phyloP scores from a whole-genome alignment of 768 basidiomycete species.

The Pulveroboletus ravenelii region DNA sequence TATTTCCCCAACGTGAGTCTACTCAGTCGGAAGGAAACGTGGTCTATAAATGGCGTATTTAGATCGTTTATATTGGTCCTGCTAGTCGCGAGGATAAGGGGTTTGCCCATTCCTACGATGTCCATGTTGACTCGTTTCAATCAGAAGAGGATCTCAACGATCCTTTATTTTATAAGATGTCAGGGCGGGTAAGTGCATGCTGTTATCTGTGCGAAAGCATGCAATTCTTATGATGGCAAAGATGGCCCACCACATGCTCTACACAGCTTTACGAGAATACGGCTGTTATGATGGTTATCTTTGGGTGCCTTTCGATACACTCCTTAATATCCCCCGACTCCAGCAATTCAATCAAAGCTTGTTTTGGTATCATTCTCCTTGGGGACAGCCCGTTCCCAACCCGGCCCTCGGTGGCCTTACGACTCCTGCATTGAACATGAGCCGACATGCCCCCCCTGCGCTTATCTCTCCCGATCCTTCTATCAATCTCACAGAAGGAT shows the following conservation, averaged over 20 bases:
- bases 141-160: slow-evolving; percentile 40
- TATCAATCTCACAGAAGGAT: slow-evolving; percentile 34
- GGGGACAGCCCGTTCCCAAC: slow-evolving; percentile 40
- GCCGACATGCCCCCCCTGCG: slow-evolving; percentile 37
- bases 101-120: slow-evolving; percentile 46
- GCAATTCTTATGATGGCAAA: slow-evolving; percentile 7
- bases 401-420: slow-evolving; percentile 23
- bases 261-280: slow-evolving; percentile 40
- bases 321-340: slow-evolving; percentile 46
- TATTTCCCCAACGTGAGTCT: slow-evolving; percentile 47
- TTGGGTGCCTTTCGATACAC: slow-evolving; percentile 49
- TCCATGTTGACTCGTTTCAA: slow-evolving; percentile 44
- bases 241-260: slow-evolving; percentile 54
- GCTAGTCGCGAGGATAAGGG: slow-evolving; percentile 43
- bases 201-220: neutral
- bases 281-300: slow-evolving; percentile 48
- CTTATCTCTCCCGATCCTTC: slow-evolving; percentile 39
- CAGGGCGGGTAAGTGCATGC: slow-evolving; percentile 37
- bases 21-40: no score
- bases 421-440: slow-evolving; percentile 15
- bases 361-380: slow-evolving; percentile 51
- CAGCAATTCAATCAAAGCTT: slow-evolving; percentile 41
- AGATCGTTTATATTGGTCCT: slow-evolving; percentile 50
- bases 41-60: neutral
- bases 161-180: slow-evolving; percentile 37